Base-by-base conservation (phyloP, 2,329 filamentous ascomycete genomes). In the Pseudogymnoascus verrucosus region DNA sequence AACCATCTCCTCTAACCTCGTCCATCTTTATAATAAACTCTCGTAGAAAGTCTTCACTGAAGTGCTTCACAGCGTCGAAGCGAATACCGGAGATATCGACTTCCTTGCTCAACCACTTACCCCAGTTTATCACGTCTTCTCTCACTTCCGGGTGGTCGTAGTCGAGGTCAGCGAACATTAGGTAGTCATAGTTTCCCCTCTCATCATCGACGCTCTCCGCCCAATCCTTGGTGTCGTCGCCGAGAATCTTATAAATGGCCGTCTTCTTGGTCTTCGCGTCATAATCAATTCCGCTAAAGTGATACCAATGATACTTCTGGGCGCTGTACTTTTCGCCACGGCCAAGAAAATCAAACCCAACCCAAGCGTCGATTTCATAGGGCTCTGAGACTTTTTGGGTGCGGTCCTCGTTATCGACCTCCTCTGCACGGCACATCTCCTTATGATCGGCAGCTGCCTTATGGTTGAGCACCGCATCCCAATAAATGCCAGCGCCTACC, bases 151-250 rank as follows among this genome's bases (percentile, higher is more conserved):
- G 78, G 64, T 89, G 81, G 2, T 76, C 74, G 71, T 88, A 88
- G 73, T 90, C 87, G 40, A 91, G 73, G 72, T 91, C 85, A 5
- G 85, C 84, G 68, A 89, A 90, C 85, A 91, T 89, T 14, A 90
- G 79, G 70, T 86, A 90, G 72, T 87, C 84, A 44, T 83, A 86
- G 69, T 91, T 91, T 6, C 88, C 88, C 67, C 85, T 81, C 72
- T 89, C 78, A 8, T 67, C 79, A 19, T 82, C 79, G 28, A 79
- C 78, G 12, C 81, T 80, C 0, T 80, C 70, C 2, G 84, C 83
- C 88, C 87, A 90, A 39, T 80, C 79, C 69, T 89, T 89, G 63
- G 82, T 80, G 65, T 77, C 71, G 14, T 81, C 82, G 0, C 83
- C 86, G 2, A 84, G 72, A 59, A 90, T 84, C 72, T 84, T 86